phyloP scores from a whole-genome alignment of 345 rosid genomes.

The Arabidopsis suecica region DNA sequence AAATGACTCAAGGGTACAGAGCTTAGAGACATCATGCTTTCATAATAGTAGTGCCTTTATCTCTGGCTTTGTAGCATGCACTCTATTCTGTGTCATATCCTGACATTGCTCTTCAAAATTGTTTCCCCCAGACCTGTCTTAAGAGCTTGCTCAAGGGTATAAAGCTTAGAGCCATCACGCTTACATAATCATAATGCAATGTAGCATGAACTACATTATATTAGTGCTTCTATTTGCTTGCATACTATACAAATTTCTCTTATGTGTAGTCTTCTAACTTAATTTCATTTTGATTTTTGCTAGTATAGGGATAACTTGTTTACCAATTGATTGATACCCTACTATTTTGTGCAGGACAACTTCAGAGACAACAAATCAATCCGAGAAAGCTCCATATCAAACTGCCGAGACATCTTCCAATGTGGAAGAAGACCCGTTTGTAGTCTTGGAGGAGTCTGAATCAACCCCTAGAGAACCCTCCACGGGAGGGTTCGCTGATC shows the following conservation, averaged over 20 bases:
- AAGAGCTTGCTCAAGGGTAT: not conserved
- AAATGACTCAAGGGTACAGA: not conserved
- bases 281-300: not conserved
- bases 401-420: slow-evolving; percentile 53
- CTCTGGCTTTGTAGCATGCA: not conserved
- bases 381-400: slow-evolving; percentile 50
- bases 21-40: no score
- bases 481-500: slow-evolving; percentile 50
- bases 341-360: slow-evolving; percentile 52
- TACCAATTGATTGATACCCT: slow-evolving; percentile 17
- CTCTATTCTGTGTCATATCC: not conserved
- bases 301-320: not conserved
- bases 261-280: not conserved
- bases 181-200: not conserved
- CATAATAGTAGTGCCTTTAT: no score
- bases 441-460: slow-evolving; percentile 55
- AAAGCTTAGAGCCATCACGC: not conserved
- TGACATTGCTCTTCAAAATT: not conserved
- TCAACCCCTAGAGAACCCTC: slow-evolving; percentile 51
- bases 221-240: not conserved
- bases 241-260: not conserved
- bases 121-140: not conserved
- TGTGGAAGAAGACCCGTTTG: slow-evolving; percentile 66
- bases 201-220: not conserved
- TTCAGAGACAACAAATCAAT: slow-evolving; percentile 44